Evolutionary conservation across 2,329 filamentous ascomycete species (phyloP).

Genomic region (Sclerotinia spermophila): DNA sequence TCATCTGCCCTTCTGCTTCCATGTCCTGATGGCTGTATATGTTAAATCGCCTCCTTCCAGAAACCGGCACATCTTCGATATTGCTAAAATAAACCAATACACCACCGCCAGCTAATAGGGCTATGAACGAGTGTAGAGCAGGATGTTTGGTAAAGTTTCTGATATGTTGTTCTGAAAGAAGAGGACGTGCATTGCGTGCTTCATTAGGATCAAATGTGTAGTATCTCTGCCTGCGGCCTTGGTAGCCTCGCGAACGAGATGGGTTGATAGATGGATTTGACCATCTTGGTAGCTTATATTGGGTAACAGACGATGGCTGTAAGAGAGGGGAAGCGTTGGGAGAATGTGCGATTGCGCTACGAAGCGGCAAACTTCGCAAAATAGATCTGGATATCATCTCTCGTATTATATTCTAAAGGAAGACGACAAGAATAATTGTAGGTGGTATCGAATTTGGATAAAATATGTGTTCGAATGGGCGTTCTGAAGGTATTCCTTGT

Average conservation of each 20-base stretch:
- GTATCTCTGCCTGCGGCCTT: slow-evolving; percentile 14
- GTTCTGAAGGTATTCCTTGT: not conserved
- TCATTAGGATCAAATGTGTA: slow-evolving; percentile 26
- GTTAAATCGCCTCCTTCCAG: slow-evolving; percentile 71
- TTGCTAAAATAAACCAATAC: slow-evolving; percentile 61
- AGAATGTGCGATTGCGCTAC: not conserved
- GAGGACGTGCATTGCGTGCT: slow-evolving; percentile 36
- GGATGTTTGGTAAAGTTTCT: slow-evolving; percentile 37
- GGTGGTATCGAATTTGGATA: not conserved
- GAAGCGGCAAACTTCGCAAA: not conserved
- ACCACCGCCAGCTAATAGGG: slow-evolving; percentile 42
- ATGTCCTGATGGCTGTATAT: slow-evolving; percentile 56
- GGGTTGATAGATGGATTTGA: not conserved
- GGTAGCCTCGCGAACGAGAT: slow-evolving; percentile 15
- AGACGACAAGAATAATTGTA: not conserved
- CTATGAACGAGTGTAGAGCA: slow-evolving; percentile 41
- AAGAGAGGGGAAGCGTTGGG: not conserved
- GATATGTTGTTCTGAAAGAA: slow-evolving; percentile 40
- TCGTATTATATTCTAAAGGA: not conserved
- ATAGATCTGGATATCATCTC: slow-evolving; percentile 7
- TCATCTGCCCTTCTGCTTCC: slow-evolving; percentile 47
- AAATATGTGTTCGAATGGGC: not conserved
- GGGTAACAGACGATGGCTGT: not conserved
- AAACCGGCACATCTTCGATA: slow-evolving; percentile 69
- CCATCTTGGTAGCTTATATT: not conserved